phyloP scores from a whole-genome alignment of 257 asterid genomes.

The Ocimum tenuiflorum region DNA sequence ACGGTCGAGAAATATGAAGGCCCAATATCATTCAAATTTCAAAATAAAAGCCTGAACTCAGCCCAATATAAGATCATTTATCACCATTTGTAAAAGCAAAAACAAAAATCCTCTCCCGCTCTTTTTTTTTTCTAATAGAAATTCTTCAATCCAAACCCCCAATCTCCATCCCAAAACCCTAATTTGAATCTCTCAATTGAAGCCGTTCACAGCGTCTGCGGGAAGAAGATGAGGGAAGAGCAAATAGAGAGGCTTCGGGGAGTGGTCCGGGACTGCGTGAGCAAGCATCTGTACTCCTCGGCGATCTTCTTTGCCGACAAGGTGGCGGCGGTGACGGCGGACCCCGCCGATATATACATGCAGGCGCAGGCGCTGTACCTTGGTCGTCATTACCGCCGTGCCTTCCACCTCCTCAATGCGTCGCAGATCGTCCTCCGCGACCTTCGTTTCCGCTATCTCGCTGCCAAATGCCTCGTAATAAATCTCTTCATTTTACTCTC shows the following conservation, averaged over 20 bases:
- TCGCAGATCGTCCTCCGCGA: slow-evolving; percentile 95
- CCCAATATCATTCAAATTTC: neutral
- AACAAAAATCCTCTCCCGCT: slow-evolving; percentile 41
- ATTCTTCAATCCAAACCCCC: slow-evolving; percentile 23
- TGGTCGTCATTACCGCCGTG: slow-evolving; percentile 90
- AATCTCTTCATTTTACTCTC: neutral
- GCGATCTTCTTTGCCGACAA: slow-evolving; percentile 97
- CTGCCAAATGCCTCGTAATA: slow-evolving; percentile 91
- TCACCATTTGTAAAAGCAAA: neutral
- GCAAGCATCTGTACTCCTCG: slow-evolving; percentile 94
- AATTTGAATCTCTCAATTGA: neutral
- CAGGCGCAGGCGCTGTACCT: slow-evolving; percentile 98
- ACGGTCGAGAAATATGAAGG: neutral
- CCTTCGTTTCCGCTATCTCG: slow-evolving; percentile 95
- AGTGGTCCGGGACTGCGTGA: slow-evolving; percentile 88
- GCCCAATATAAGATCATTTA: neutral
- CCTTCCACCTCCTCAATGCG: slow-evolving; percentile 92
- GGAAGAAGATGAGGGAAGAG: slow-evolving; percentile 63
- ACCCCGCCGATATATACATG: slow-evolving; percentile 96
- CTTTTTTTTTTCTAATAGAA: slow-evolving; percentile 27
- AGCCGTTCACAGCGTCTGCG: neutral
- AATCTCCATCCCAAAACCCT: slow-evolving; percentile 21
- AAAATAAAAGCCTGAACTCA: neutral
- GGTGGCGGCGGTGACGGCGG: slow-evolving; percentile 91
- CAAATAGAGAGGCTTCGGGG: slow-evolving; percentile 85